Evolutionary conservation across 1,284 basidiomycete species (phyloP), one percentile per base, ranked within the genome.

Genomic region (Uromyces viciae-fabae): DNA sequence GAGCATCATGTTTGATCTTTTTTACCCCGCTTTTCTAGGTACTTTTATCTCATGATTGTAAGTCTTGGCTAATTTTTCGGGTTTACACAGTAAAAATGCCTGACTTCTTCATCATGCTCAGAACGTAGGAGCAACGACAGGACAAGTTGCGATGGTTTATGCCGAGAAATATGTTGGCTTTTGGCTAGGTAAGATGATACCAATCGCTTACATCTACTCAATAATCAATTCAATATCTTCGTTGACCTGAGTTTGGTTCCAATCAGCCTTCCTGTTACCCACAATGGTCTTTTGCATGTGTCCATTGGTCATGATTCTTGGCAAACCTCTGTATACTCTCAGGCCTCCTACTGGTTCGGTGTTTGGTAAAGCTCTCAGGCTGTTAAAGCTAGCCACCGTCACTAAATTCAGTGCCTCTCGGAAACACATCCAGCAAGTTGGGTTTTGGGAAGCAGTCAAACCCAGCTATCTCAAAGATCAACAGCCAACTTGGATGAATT

Each of bases 391-490:
- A 36, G 86, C 85, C 46, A 64, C 84, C 78, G 84, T 84, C 74
- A 85, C 85, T 38, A 83, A 83, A n/a, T 87, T 85, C 84, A 83
- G 84, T 8, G 75, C 84, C 54, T 64, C 64, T 14, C 83, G 83
- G 22, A 38, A 81, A 66, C 83, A 83, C 73, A 85, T 85, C 82
- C 89, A 86, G 22, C 88, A 90, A 0, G 84, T 87, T 38, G 91
- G 90, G 83, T 93, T 94, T 87, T 95, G 94, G 93, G 91, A 94
- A 76, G 87, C 84, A 62, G 92, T 89, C 3, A 93, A 93, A 86
- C 93, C 93, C 14, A 84, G 84, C n/a, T 83, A 85, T 76, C 80
- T 84, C 40, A 83, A 33, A 19, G 83, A 83, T 52, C 82, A 84
- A 71, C 84, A 84, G 60, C 87, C 87, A 0, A 22, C 75, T 11